Evolutionary conservation across 2,329 filamentous ascomycete genomes (phyloP).

Genomic region (Cladosporium sphaerospermum): DNA sequence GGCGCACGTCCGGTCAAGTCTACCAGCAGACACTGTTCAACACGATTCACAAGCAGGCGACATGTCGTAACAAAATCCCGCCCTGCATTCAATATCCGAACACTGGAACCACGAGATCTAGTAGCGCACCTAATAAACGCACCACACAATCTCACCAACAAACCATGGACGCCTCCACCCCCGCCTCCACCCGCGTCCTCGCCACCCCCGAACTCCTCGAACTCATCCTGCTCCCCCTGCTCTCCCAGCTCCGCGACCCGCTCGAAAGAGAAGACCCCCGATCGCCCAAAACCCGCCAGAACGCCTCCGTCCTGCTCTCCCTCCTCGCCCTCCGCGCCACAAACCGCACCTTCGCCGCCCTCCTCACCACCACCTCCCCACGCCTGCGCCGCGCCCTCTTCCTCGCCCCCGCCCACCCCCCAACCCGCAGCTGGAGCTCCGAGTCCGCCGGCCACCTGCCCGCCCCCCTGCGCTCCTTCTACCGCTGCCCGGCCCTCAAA

Average conservation of each 20-base stretch:
- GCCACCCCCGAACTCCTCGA: constrained; percentile 21
- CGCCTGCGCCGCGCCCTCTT: constrained; percentile 16
- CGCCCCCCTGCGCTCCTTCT: constrained; percentile 5
- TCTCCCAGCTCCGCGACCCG: constrained; percentile 12
- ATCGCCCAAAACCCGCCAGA: constrained; percentile 14
- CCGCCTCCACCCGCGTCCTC: constrained; percentile 12
- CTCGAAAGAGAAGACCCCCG: constrained; percentile 19
- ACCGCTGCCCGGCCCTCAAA: constrained; percentile 3
- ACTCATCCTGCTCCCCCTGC: constrained; percentile 14
- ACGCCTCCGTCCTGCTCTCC: constrained; percentile 10
- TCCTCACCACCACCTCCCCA: constrained; percentile 15
- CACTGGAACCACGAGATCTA: no score
- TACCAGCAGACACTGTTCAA: no score
- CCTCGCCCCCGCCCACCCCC: constrained; percentile 13
- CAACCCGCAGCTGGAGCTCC: constrained; percentile 7
- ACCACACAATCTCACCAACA: not conserved
- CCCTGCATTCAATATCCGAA: no score
- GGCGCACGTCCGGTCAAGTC: no score
- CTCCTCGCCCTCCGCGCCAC: constrained; percentile 16
- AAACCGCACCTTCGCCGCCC: constrained; percentile 15
- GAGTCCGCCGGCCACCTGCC: constrained; percentile 7
- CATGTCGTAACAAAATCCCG: no score
- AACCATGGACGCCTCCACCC: not conserved
- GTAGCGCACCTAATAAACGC: no score
- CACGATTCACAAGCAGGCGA: no score